Base-by-base conservation (phyloP, 2,329 filamentous ascomycete genomes). In the Tolypocladium inflatum region DNA sequence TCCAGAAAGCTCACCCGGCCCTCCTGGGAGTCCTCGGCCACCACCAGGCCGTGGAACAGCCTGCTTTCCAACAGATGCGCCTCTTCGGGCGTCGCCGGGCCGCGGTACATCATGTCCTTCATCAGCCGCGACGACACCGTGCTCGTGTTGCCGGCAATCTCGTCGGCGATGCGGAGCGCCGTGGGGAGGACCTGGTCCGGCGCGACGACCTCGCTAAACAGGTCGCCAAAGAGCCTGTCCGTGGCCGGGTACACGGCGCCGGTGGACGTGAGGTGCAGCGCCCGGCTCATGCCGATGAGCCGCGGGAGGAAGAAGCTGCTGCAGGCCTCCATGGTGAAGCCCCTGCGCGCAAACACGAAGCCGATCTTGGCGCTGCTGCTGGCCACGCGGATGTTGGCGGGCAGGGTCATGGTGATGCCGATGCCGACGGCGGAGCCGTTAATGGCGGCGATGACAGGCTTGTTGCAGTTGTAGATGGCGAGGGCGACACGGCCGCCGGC, bases 251-350 rank as follows among this genome's bases (percentile, higher is more conserved):
- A 88, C 0, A 84, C 84, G 2, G 73, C 73, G 0, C 88, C 88
- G 0, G 87, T 90, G 4, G 87, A 89, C 50, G 83, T 76, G 37
- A 89, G 77, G 65, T 87, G 82, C 68, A 87, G 73, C 0, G 87
- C 86, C 62, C 81, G 79, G 17, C 80, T 80, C 57, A 80, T 75
- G 58, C 89, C 88, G 60, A 91, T 79, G 33, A 91, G 75, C 0
- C 86, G 80, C 2, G 88, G 88, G 41, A 91, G 76, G 75, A 89
- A 91, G 71, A 81, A 91, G 10, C 83, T 86, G 55, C 80, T 84
- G 66, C 82, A 86, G 0, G 86, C 87, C 71, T 92, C 89, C 81
- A 89, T 86, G 59, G 84, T 78, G 65, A 91, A 78, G 1, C 88
- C 88, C 50, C 88, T 79, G 33, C 87, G 80, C 30, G 81, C 78